These are phyloP conservation scores for Pseudocercospora cruenta DNA, from an alignment of 2,329 filamentous ascomycete species.

Conservation along the genomic window DNA sequence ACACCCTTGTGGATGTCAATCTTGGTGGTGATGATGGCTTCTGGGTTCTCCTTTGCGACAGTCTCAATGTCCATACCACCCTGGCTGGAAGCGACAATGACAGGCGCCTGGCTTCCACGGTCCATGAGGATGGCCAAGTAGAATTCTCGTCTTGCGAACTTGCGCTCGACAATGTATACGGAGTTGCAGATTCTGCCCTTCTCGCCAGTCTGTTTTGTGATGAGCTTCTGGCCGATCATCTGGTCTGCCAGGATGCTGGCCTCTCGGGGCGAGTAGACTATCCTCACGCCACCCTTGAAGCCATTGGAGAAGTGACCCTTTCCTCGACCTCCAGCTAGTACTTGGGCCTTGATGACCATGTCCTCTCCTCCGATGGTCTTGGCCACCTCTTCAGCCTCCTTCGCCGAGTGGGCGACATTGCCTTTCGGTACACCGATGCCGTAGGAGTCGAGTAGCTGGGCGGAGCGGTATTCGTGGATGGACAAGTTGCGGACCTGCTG, in stretches of 20 bases:
- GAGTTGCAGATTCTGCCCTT: conserved; percentile 91
- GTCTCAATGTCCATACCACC: conserved; percentile 99
- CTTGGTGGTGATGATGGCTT: conserved; percentile 90
- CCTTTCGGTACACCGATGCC: conserved; percentile 92
- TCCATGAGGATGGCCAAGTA: conserved; percentile 99
- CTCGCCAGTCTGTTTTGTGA: conserved; percentile 99
- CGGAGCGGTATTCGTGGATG: conserved; percentile 98
- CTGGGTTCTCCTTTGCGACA: conserved; percentile 95
- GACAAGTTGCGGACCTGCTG: conserved; percentile 88
- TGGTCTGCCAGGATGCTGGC: conserved; percentile 97
- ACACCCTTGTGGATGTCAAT: conserved; percentile 94
- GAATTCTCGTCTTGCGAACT: conserved; percentile 98
- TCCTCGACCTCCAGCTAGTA: conserved; percentile 94
- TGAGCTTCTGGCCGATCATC: conserved; percentile 99
- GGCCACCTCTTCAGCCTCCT: conserved; percentile 89
- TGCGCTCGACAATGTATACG: conserved; percentile 99
- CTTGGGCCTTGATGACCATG: conserved; percentile 99
- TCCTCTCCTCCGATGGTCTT: conserved; percentile 89
- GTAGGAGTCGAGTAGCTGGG: conserved; percentile 87
- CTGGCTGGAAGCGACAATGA: conserved; percentile 97
- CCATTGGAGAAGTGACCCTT: conserved; percentile 98
- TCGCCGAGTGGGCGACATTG: conserved; percentile 76
- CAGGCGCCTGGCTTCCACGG: conserved; percentile 83
- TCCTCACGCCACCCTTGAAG: conserved; percentile 96
- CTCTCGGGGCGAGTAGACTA: conserved; percentile 95